phyloP scores from a whole-genome alignment of 148 eudicot genomes.

The Dysphania ambrosioides region DNA sequence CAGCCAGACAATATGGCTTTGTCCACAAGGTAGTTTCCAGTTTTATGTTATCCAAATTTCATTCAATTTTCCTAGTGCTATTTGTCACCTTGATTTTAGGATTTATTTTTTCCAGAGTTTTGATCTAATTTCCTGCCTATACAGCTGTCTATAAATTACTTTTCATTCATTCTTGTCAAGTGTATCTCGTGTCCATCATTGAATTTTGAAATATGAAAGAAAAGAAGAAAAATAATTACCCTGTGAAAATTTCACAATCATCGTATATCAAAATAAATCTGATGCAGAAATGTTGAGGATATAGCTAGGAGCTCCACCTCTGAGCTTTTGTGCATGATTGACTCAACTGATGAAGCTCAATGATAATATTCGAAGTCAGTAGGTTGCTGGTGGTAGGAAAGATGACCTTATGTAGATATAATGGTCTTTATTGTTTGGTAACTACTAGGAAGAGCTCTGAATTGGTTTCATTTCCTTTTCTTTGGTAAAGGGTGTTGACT shows the following conservation, averaged over 20 bases:
- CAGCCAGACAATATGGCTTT: conserved; percentile 25
- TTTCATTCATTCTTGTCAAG: not conserved
- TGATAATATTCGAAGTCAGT: not conserved
- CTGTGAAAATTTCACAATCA: not conserved
- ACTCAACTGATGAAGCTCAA: not conserved
- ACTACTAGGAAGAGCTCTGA: conserved; percentile 24
- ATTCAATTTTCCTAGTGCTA: conserved; percentile 40
- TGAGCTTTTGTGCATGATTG: not conserved
- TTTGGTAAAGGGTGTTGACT: conserved; percentile 54
- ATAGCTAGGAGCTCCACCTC: not conserved
- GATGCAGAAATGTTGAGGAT: not conserved
- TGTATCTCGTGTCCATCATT: not conserved
- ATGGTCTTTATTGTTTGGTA: conserved; percentile 13
- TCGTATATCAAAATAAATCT: not conserved
- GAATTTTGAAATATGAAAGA: not conserved
- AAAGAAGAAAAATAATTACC: not conserved
- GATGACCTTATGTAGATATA: not conserved
- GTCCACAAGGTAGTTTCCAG: conserved; percentile 70
- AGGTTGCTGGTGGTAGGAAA: not conserved
- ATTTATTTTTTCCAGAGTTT: conserved; percentile 28
- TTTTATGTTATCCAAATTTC: conserved; percentile 40
- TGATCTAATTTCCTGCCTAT: conserved; percentile 1
- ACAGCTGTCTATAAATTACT: not conserved
- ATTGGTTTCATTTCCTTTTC: conserved; percentile 30
- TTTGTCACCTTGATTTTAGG: conserved; percentile 42